Conservation (phyloP, 2,329 filamentous ascomycete genomes). For the Alternaria sp. region DNA sequence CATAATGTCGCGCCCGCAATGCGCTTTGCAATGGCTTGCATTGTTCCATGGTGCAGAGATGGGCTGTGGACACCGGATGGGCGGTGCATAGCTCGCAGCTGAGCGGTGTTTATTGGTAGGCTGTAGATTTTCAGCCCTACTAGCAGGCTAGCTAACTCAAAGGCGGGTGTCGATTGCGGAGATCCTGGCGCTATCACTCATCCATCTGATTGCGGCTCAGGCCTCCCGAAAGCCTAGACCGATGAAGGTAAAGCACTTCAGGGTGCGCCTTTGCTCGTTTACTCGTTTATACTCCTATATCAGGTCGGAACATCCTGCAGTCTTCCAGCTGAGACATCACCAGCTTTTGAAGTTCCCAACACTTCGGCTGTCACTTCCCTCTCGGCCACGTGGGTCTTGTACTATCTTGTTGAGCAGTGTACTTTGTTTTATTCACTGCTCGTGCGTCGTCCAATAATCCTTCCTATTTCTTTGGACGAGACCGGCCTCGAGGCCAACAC, state of each 20-base stretch:
- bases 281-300: conserved; percentile 8
- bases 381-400: background rate
- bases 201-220: conserved; percentile 1
- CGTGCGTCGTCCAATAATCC: background rate
- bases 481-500: background rate
- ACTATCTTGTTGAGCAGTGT: background rate
- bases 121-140: background rate
- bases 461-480: background rate
- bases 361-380: background rate
- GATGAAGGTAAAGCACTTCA: background rate
- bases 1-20: background rate
- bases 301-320: conserved; percentile 7
- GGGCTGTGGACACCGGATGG: background rate
- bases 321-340: conserved; percentile 5
- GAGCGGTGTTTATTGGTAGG: background rate
- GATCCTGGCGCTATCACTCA: background rate
- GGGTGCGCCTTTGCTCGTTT: background rate
- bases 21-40: background rate
- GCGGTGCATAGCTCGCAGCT: background rate
- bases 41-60: background rate
- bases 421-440: background rate
- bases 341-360: conserved; percentile 2
- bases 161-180: background rate
- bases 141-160: conserved; percentile 6
- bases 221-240: conserved; percentile 3